Percentiles rank a stretch among this genome's conserved stretches.
phyloP scores from a whole-genome alignment of 495 filamentous ascomycete genomes.

The Platismatia glauca region DNA sequence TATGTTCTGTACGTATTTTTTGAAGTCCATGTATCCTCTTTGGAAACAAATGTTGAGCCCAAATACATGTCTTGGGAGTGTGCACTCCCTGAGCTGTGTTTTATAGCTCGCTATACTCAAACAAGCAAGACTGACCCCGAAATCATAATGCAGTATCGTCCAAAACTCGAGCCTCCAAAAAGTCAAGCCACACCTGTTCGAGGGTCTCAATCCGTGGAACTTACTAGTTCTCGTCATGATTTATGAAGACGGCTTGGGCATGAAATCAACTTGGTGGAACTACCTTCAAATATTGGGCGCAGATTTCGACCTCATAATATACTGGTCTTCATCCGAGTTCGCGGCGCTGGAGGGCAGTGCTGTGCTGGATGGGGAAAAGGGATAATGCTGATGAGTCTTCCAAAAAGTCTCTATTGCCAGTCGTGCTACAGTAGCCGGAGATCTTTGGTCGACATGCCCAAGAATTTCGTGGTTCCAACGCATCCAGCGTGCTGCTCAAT shows the following conservation, averaged over 20 bases:
- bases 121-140: too few relatives aligned
- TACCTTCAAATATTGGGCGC: constrained; percentile 75
- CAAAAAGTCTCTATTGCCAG: constrained; percentile 49
- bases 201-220: constrained; percentile 43
- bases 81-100: too few relatives aligned
- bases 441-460: constrained; percentile 43
- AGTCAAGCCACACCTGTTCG: constrained; percentile 37
- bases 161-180: constrained; percentile 42
- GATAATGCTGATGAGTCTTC: constrained; percentile 63
- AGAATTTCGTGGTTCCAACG: constrained; percentile 39
- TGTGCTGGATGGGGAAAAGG: constrained; percentile 66
- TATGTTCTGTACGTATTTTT: too few relatives aligned
- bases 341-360: constrained; percentile 66
- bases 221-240: constrained; percentile 73
- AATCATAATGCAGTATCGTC: too few relatives aligned
- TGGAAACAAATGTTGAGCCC: too few relatives aligned
- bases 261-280: constrained; percentile 59
- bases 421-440: constrained; percentile 39
- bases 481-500: constrained; percentile 44
- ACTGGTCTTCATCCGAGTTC: constrained; percentile 70
- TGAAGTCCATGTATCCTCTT: too few relatives aligned
- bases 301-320: constrained; percentile 84
- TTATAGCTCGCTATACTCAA: too few relatives aligned
- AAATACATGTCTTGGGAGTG: too few relatives aligned
- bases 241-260: constrained; percentile 58